Evolutionary conservation across 805 yeast genomes (phyloP).

Genomic region (Starmerella stigmatis): DNA sequence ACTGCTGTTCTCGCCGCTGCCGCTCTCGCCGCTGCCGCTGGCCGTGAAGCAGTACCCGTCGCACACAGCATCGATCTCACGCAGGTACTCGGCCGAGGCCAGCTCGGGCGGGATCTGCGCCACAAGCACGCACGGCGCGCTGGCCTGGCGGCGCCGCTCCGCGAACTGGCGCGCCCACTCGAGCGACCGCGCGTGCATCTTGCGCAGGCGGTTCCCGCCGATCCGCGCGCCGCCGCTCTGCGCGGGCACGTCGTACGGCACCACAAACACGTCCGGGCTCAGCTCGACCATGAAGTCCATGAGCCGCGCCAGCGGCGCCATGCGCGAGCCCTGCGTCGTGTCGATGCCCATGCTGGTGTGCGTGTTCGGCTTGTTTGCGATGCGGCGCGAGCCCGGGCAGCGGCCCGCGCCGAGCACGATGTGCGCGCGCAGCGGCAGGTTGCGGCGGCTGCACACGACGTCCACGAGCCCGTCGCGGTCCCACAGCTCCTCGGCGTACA

Average conservation of each 20-base stretch:
- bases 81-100: slow-evolving; percentile 14
- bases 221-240: slow-evolving; percentile 25
- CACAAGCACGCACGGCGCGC: slow-evolving; percentile 17
- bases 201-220: slow-evolving; percentile 32
- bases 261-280: slow-evolving; percentile 30
- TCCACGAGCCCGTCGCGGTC: slow-evolving; percentile 26
- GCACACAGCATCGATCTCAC: slow-evolving; percentile 11
- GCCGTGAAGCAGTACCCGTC: slow-evolving; percentile 14
- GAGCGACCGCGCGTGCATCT: slow-evolving; percentile 31
- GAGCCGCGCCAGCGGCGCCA: slow-evolving; percentile 25
- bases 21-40: neutral
- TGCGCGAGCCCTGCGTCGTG: slow-evolving; percentile 33
- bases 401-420: slow-evolving; percentile 28
- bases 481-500: slow-evolving; percentile 34
- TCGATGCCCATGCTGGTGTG: slow-evolving; percentile 28
- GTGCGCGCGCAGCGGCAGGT: slow-evolving; percentile 27
- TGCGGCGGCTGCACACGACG: slow-evolving; percentile 15
- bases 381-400: slow-evolving; percentile 26
- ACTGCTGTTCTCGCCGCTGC: too few species aligned
- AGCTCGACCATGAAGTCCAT: slow-evolving; percentile 22
- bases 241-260: slow-evolving; percentile 31
- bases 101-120: slow-evolving; percentile 31
- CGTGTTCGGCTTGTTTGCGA: slow-evolving; percentile 30
- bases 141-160: slow-evolving; percentile 1
- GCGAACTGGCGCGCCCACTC: slow-evolving; percentile 28